Evolutionary conservation across 345 rosid genomes (phyloP).

Genomic region (Dipteronia dyeriana): DNA sequence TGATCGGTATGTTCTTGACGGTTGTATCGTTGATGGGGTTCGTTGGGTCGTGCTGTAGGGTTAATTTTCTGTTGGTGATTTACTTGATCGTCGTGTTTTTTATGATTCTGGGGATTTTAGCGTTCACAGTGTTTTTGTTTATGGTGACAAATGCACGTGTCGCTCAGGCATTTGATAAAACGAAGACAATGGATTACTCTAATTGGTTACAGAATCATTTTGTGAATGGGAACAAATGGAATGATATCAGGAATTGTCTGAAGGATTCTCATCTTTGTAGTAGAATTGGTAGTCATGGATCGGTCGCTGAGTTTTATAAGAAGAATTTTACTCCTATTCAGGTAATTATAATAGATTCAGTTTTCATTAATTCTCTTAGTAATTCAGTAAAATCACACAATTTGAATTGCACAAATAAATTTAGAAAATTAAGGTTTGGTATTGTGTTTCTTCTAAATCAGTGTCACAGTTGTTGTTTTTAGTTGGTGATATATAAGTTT

Average conservation of each 20-base stretch:
- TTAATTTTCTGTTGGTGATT: constrained; percentile 20
- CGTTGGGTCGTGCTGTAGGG: constrained; percentile 27
- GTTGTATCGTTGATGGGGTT: constrained; percentile 33
- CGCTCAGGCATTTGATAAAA: constrained; percentile 21
- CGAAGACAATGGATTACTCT: constrained; percentile 32
- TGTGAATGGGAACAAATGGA: constrained; percentile 35
- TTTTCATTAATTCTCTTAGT: background rate
- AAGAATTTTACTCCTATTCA: constrained; percentile 22
- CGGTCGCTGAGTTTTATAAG: constrained; percentile 13
- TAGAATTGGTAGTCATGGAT: background rate
- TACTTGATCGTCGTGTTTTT: constrained; percentile 28
- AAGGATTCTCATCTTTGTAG: constrained; percentile 29
- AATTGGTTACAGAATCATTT: constrained; percentile 37
- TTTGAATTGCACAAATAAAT: background rate
- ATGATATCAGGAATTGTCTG: constrained; percentile 33
- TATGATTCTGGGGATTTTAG: constrained; percentile 24
- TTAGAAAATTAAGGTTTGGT: background rate
- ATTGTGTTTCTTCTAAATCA: background rate
- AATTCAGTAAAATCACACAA: too few species aligned
- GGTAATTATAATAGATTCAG: constrained; percentile 14
- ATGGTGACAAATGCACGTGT: constrained; percentile 35
- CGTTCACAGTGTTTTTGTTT: constrained; percentile 25
- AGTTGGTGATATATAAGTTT: background rate
- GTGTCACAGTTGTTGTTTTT: background rate
- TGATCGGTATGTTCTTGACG: constrained; percentile 22